Base-by-base conservation (phyloP, 2,329 filamentous ascomycete genomes). In the Talaromyces sp. region DNA sequence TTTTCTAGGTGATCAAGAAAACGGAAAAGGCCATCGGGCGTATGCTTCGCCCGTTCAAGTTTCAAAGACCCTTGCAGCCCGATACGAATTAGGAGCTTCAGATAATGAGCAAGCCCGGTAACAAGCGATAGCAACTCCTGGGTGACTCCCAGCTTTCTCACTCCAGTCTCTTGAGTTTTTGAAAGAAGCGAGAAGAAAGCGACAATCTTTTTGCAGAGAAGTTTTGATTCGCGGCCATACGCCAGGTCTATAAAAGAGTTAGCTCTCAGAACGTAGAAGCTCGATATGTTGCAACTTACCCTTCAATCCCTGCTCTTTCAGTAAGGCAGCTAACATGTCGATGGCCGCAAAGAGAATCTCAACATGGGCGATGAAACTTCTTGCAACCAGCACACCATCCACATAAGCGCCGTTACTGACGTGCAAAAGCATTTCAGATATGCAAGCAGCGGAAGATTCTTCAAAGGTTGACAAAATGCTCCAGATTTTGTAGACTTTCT, bases 181-280 rank as follows among this genome's bases (percentile, higher is more conserved):
- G 93, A 96, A 9, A 99, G 82, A 19, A 99, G 81, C 13, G 92
- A 92, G 75, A 99, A 99, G 81, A 99, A 99, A 28, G 93, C 91
- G 6, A 99, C 95, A 59, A 99, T 96, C 77, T 99, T 99, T 78
- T 99, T 99, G 82, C 95, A 99, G n/a, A 99, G 85, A 57, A 99
- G 83, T 77, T 99, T 99, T n/a, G 95, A 91, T 79, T 99, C 95
- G 70, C 95, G 88, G 19, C 90, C 90, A 73, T 98, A 99, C 10
- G 92, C 91, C 64, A 99, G 83, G 65, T 90, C 92, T 90, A 72
- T 33, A 65, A n/a, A 13, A 22, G 55, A 55, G 63, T 69, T 59
- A 67, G 66, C 61, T 64, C 68, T n/a, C 67, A 71, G 61, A 66
- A 52, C 13, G 27, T 52, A 25, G 49, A 11, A 27, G 42, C 2